phyloP scores from a whole-genome alignment of 352 stramenopile species.

The Peronosclerospora sorghi region DNA sequence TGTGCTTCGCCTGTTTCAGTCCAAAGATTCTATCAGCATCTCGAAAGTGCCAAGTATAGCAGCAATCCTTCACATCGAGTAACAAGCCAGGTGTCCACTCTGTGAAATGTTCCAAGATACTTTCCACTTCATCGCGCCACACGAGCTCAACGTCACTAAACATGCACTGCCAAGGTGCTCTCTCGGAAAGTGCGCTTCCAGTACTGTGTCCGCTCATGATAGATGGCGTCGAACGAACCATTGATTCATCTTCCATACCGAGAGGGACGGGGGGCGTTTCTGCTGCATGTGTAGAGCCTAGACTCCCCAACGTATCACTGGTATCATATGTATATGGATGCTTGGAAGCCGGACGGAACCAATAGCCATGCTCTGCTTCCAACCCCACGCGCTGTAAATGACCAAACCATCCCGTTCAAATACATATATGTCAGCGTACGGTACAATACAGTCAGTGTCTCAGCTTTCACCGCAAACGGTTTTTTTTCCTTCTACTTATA shows the following conservation, averaged over 20 bases:
- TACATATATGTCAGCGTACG: conserved; percentile 1
- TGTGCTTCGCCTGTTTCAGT: conserved; percentile 78
- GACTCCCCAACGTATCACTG: conserved; percentile 3
- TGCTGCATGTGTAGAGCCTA: conserved; percentile 6
- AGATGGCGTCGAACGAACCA: conserved; percentile 12
- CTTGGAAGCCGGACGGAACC: too few relatives aligned
- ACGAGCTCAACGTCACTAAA: conserved; percentile 70
- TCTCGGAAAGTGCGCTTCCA: conserved; percentile 10
- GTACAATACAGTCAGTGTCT: too few relatives aligned
- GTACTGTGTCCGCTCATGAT: too few relatives aligned
- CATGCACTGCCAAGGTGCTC: conserved; percentile 71
- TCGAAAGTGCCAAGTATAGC: conserved; percentile 83
- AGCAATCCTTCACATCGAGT: conserved; percentile 79
- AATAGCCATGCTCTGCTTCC: conserved; percentile 68
- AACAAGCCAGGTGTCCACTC: conserved; percentile 79
- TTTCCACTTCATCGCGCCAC: conserved; percentile 68
- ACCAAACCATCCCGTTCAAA: conserved; percentile 65
- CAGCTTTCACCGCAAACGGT: conserved; percentile 34
- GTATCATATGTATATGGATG: conserved; percentile 21
- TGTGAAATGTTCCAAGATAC: conserved; percentile 81
- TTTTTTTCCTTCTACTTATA: conserved; percentile 75
- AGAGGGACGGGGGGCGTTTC: not conserved
- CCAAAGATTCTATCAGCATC: conserved; percentile 79
- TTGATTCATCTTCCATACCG: conserved; percentile 10
- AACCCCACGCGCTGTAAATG: conserved; percentile 65